A percentile compares a stretch with the other conserved stretches of the same genome.
These are phyloP conservation scores for Neocallimastix lanati DNA, from an alignment of 192 early-diverging fungal species.

Conservation along the genomic window DNA sequence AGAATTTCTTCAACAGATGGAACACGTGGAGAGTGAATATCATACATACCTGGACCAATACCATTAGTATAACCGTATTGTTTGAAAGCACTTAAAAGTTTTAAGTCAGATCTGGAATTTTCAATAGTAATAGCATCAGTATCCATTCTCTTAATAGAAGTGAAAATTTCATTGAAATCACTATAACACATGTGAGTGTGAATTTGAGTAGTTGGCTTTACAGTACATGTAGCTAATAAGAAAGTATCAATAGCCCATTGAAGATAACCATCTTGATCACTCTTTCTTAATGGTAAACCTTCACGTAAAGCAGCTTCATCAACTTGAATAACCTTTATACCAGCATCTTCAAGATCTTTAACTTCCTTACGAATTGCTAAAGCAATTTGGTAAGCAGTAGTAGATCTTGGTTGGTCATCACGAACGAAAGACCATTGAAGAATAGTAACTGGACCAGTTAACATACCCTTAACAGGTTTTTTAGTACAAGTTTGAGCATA, in stretches of 20 bases:
- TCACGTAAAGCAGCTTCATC: slow-evolving; percentile 99
- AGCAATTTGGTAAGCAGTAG: slow-evolving; percentile 74
- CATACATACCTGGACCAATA: slow-evolving; percentile 92
- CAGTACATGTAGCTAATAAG: slow-evolving; percentile 72
- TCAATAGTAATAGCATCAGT: slow-evolving; percentile 94
- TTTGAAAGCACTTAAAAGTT: slow-evolving; percentile 78
- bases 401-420: slow-evolving; percentile 76
- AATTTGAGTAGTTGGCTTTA: slow-evolving; percentile 76
- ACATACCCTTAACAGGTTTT: slow-evolving; percentile 96
- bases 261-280: slow-evolving; percentile 78
- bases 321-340: slow-evolving; percentile 86
- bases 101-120: slow-evolving; percentile 91
- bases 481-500: slow-evolving; percentile 79
- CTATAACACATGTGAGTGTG: slow-evolving; percentile 84
- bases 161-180: slow-evolving; percentile 98
- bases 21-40: slow-evolving; percentile 96
- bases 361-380: slow-evolving; percentile 95
- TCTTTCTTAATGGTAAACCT: slow-evolving; percentile 77
- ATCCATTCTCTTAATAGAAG: slow-evolving; percentile 67
- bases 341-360: slow-evolving; percentile 74
- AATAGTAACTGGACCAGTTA: slow-evolving; percentile 94
- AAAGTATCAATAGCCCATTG: slow-evolving; percentile 90
- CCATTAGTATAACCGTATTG: slow-evolving; percentile 65
- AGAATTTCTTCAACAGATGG: slow-evolving; percentile 77
- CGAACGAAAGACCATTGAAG: slow-evolving; percentile 98